Conservation (phyloP, 257 asterid genomes). For the Lycium ferocissimum region DNA sequence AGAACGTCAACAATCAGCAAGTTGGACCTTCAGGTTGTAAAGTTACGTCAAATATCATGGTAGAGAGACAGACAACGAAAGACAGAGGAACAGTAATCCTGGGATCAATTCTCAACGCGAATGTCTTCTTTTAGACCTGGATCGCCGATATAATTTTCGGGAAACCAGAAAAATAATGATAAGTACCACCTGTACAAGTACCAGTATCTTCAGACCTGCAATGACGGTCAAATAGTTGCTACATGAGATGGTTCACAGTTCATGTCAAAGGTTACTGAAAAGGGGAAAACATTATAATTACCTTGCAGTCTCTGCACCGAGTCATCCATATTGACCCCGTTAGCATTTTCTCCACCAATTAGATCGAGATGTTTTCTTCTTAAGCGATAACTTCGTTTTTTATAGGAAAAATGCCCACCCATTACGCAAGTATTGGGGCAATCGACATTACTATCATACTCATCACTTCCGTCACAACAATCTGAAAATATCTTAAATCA, state of each 20-base stretch:
- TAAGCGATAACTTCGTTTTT: slow-evolving; percentile 46
- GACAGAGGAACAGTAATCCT: neutral
- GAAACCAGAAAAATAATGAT: slow-evolving; percentile 48
- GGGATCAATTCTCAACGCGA: slow-evolving; percentile 35
- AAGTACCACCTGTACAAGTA: slow-evolving; percentile 59
- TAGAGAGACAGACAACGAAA: neutral
- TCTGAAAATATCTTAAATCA: slow-evolving; percentile 52
- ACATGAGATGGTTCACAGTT: slow-evolving; percentile 19
- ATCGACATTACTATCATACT: slow-evolving; percentile 65
- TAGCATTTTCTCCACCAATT: slow-evolving; percentile 48
- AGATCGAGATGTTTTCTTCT: slow-evolving; percentile 34
- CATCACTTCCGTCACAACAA: slow-evolving; percentile 99
- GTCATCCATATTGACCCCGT: slow-evolving; percentile 50
- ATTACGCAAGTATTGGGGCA: slow-evolving; percentile 82
- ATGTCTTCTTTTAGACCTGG: slow-evolving; percentile 62
- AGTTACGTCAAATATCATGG: neutral
- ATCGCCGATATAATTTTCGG: slow-evolving; percentile 43
- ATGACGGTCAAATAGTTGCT: slow-evolving; percentile 33
- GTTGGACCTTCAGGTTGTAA: slow-evolving; percentile 1
- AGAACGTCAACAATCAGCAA: slow-evolving; percentile 23
- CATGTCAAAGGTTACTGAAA: neutral
- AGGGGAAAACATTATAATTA: slow-evolving; percentile 32
- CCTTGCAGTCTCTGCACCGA: slow-evolving; percentile 61
- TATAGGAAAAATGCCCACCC: slow-evolving; percentile 81
- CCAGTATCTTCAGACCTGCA: slow-evolving; percentile 72